Conservation (phyloP, 345 rosid genomes). For the Rubroshorea leprosula region DNA sequence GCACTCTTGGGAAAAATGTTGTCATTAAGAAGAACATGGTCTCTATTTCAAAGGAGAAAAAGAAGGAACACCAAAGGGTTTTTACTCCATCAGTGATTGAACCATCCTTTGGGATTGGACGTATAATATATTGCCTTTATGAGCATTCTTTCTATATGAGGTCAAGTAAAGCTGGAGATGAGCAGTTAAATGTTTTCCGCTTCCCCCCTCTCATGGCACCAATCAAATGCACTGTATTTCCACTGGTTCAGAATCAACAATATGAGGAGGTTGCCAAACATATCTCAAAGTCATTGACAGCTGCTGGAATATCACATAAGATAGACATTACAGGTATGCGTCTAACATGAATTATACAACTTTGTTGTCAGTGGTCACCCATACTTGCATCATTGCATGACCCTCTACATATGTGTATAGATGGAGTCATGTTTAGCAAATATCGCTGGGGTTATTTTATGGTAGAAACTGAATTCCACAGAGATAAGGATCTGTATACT, state of each 20-base stretch:
- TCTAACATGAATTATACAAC: not conserved
- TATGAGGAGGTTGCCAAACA: conserved; percentile 73
- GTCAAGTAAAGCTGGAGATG: conserved; percentile 88
- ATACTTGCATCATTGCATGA: conserved; percentile 4
- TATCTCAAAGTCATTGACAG: conserved; percentile 66
- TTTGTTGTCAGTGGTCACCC: not conserved
- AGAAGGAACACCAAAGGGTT: conserved; percentile 80
- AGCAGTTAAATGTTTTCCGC: conserved; percentile 74
- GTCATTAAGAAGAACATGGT: conserved; percentile 73
- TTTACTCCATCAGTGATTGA: conserved; percentile 93
- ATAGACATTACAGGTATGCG: conserved; percentile 81
- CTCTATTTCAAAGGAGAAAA: conserved; percentile 82
- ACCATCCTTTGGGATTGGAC: conserved; percentile 93
- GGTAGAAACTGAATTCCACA: not conserved
- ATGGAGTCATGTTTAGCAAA: too few relatives aligned
- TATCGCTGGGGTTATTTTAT: not conserved
- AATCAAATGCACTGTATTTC: conserved; percentile 90
- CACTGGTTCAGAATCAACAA: conserved; percentile 76
- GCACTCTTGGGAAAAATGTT: conserved; percentile 63
- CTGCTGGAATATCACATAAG: conserved; percentile 76
- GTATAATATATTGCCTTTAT: conserved; percentile 83
- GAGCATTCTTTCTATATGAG: conserved; percentile 88
- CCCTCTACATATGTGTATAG: not conserved
- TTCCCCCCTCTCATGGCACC: conserved; percentile 93
- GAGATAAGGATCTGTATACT: not conserved